Evolutionary conservation across 2,329 filamentous ascomycete genomes (phyloP).

Genomic region (Fusarium bulbicola): DNA sequence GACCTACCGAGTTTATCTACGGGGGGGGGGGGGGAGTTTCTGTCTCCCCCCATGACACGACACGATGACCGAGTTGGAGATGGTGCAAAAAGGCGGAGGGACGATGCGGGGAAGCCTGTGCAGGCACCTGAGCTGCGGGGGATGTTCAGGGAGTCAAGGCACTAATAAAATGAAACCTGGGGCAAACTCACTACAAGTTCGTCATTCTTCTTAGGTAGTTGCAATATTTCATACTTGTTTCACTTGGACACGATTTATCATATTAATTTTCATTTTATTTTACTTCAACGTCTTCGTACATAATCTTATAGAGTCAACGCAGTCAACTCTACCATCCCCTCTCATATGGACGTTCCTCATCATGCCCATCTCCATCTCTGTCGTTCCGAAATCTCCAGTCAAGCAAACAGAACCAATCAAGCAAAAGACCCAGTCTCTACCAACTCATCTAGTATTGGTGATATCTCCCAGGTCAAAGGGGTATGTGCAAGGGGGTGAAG

Average conservation of each 20-base stretch:
- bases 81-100: neutral
- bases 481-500: constrained; percentile 32
- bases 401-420: constrained; percentile 25
- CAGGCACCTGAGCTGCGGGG: constrained; percentile 9
- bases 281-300: constrained; percentile 18
- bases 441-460: constrained; percentile 18
- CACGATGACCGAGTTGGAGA: constrained; percentile 12
- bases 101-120: constrained; percentile 32
- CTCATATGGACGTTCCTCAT: constrained; percentile 2
- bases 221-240: neutral
- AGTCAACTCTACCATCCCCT: constrained; percentile 24
- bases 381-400: constrained; percentile 20
- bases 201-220: no score
- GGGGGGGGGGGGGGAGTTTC: neutral
- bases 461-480: constrained; percentile 14
- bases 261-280: constrained; percentile 20
- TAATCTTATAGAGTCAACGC: constrained; percentile 26
- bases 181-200: neutral
- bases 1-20: no score
- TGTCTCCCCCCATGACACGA: neutral
- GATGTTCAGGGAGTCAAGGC: neutral
- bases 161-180: constrained; percentile 16
- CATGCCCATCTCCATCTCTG: constrained; percentile 1
- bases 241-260: neutral
- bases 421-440: constrained; percentile 12